Evolutionary conservation across 1,139 yeast genomes (phyloP), one percentile per base, ranked within the genome.

Genomic region (Candida pseudoviswanathii): DNA sequence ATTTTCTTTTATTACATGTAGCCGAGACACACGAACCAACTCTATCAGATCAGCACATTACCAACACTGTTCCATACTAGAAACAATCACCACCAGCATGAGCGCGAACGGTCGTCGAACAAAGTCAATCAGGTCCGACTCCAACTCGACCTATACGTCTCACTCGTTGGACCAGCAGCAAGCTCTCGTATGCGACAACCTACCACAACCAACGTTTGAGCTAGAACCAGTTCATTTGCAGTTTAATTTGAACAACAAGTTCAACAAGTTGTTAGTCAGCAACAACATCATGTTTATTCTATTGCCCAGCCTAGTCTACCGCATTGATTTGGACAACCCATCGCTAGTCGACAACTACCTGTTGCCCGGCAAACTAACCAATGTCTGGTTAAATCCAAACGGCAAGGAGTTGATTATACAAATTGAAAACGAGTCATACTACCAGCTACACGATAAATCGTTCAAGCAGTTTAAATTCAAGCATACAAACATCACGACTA

Each of bases 211-310:
- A 1, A 50, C 55, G 8, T 71, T 73, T 54, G 65, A 64, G 8
- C 57, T 76, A n/a, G 80, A 75, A 47, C 66, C 67, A 31, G 80
- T 75, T 3, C 79, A 70, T 56, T 65, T 75, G 24, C 80, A 75
- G 52, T 75, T 75, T 56, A 66, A 62, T 27, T 65, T 75, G 30
- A 54, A 59, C n/a, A 52, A 65, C 45, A 56, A 62, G 3, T 61
- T 76, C 38, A 58, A 54, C 10, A 52, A 56, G n/a, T 56, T 72
- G 9, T 51, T 58, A 21, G 75, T 72, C 2, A 62, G 62, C 44
- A 67, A 62, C 50, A 71, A 74, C 51, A 57, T 63, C 27, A 74
- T 76, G 79, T 69, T 57, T 50, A 56, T 76, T n/a, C 43, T 71
- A 3, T 51, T 68, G 10, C 58, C 59, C 4, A 51, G 47, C 2